Percentiles rank a stretch among this genome's conserved stretches.
Evolutionary conservation across 2,329 filamentous ascomycete species (phyloP).

Genomic region (Colletotrichum nymphaeae): DNA sequence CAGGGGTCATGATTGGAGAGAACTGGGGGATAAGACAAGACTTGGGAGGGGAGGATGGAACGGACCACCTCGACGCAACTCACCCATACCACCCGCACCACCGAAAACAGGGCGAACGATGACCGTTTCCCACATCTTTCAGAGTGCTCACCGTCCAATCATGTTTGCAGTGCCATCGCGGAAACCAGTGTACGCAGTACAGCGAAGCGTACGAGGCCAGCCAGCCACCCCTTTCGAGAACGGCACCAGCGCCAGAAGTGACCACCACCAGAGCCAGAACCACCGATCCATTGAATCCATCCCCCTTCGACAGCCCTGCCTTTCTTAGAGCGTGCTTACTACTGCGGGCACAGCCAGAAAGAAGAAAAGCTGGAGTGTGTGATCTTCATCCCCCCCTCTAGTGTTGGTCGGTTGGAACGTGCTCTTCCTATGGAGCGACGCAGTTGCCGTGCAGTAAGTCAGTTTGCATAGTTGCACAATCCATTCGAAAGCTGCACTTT

Average conservation of each 20-base stretch:
- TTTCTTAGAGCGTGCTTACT: not conserved
- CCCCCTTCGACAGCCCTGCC: not conserved
- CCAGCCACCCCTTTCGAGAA: not conserved
- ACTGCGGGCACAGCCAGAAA: not conserved
- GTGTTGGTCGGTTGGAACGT: too few species aligned
- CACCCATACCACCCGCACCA: not conserved
- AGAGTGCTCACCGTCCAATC: constrained; percentile 16
- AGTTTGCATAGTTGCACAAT: too few species aligned
- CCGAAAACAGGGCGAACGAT: constrained; percentile 34
- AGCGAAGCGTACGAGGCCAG: too few species aligned
- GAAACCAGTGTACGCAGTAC: not conserved
- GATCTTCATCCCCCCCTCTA: not conserved
- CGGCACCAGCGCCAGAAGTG: not conserved
- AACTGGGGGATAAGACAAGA: not conserved
- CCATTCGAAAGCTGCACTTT: too few species aligned
- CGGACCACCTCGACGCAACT: not conserved
- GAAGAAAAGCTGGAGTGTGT: not conserved
- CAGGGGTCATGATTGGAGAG: not conserved
- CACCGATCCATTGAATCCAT: too few species aligned
- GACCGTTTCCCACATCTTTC: constrained; percentile 15
- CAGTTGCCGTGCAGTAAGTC: not conserved
- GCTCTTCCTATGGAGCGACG: too few species aligned
- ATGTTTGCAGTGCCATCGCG: not conserved
- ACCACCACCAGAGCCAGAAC: not conserved
- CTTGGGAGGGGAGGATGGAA: not conserved